Evolutionary conservation across 495 filamentous ascomycete species (phyloP), one percentile per base, ranked within the genome.

Genomic region (Bathelium albidoporum): DNA sequence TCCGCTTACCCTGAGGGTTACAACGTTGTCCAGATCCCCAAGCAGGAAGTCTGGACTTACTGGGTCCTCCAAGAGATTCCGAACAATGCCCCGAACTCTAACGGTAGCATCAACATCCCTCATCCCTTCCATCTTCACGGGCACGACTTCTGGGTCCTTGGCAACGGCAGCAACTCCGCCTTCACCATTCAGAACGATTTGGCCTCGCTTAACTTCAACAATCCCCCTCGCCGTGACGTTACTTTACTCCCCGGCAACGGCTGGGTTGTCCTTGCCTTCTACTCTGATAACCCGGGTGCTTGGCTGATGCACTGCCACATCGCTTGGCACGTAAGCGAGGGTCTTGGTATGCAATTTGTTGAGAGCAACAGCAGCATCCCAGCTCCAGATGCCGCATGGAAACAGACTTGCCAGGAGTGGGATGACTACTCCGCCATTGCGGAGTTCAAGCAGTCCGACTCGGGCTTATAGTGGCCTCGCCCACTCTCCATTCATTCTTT

Each of bases 261-360:
- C n/a, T 75, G 64, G 20, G 20, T 75, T 14, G 64, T 68, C 18
- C 58, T 75, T 32, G 73, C 70, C 1, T 75, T 75, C 65, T 69
- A 67, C 12, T 65, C 72, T 18, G 70, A 75, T 44, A 74, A 75
- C 55, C 70, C 73, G 1, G 73, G 71, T 22, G 65, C 63, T 24
- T 73, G 73, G 70, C 43, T 73, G 4, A 69, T 70, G 68, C 72
- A 74, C 61, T 74, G 72, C 64, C 72, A 74, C 61, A 73, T 74
- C 39, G 68, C 70, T 10, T 75, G 67, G 67, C 73, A 74, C 61
- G 66, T 71, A 1, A 34, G 59, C 14, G 62, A 73, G 39, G 73
- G 73, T 1, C 66, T 75, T 4, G 68, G 64, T 34, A 60, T 73
- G 32, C 70, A 74, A 59, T 73, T 75, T 60, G 49, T 75, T 0